A percentile compares a stretch with the other conserved stretches of the same genome.
Conservation (phyloP, 2,329 filamentous ascomycete genomes). For the Cryphonectria japonica region DNA sequence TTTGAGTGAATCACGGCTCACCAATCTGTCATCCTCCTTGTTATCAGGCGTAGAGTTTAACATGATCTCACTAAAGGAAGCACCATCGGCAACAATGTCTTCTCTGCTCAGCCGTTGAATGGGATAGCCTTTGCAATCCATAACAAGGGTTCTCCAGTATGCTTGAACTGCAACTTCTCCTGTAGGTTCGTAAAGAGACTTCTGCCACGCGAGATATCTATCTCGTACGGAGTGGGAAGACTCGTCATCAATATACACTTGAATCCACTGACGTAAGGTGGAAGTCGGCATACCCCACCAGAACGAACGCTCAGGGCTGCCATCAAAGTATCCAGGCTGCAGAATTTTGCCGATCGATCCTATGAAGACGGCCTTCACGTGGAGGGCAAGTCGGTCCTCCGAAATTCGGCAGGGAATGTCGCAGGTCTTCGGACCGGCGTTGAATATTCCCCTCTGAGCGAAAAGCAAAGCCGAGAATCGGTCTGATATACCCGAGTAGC, state of each 20-base stretch:
- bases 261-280: neutral
- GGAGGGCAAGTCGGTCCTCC: neutral
- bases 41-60: neutral
- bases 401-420: neutral
- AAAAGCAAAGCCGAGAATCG: neutral
- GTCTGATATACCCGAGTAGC: neutral
- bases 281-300: neutral
- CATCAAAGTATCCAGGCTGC: neutral
- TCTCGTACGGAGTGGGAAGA: neutral
- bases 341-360: neutral
- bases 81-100: neutral
- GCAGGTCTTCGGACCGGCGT: neutral
- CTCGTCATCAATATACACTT: neutral
- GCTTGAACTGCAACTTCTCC: neutral
- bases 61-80: neutral
- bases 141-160: neutral
- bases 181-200: neutral
- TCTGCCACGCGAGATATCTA: neutral
- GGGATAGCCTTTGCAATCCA: neutral
- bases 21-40: neutral
- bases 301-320: neutral
- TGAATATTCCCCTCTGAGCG: neutral
- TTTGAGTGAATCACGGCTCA: neutral
- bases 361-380: neutral
- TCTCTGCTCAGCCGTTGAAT: neutral